Evolutionary conservation across 495 filamentous ascomycete species (phyloP).

Genomic region (Podospora bellae-mahoneyi): DNA sequence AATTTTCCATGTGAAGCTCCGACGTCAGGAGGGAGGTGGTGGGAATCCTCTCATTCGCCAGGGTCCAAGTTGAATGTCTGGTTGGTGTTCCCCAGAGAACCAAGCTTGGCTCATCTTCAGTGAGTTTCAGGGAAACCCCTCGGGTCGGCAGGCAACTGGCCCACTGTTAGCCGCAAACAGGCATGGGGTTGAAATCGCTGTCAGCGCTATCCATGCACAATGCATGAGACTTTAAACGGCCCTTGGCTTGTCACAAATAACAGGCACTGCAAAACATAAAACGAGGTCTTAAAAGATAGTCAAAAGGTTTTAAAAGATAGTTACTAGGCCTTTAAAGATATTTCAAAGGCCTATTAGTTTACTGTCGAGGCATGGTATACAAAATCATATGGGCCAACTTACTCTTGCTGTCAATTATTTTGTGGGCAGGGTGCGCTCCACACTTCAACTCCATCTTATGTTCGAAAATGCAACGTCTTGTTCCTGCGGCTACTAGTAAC

Average conservation of each 20-base stretch:
- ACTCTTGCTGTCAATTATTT: no score
- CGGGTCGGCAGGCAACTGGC: slow-evolving; percentile 17
- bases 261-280: no score
- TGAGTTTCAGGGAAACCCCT: slow-evolving; percentile 1
- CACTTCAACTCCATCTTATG: not conserved
- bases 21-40: slow-evolving; percentile 6
- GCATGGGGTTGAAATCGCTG: not conserved
- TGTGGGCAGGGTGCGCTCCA: no score
- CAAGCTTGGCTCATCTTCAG: not conserved
- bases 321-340: no score
- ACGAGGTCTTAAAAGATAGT: no score
- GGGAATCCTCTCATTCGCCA: not conserved
- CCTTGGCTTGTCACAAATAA: not conserved
- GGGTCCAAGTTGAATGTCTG: not conserved
- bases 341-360: no score
- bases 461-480: not conserved
- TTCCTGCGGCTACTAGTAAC: not conserved
- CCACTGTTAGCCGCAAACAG: slow-evolving; percentile 20
- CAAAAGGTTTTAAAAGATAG: no score
- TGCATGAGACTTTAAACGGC: slow-evolving; percentile 1
- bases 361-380: no score
- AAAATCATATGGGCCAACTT: no score
- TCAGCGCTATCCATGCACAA: slow-evolving; percentile 6
- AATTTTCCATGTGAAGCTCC: slow-evolving; percentile 7
- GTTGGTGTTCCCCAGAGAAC: slow-evolving; percentile 9